phyloP scores from a whole-genome alignment of 176 grass and related monocot species.

The Raddia guianensis region DNA sequence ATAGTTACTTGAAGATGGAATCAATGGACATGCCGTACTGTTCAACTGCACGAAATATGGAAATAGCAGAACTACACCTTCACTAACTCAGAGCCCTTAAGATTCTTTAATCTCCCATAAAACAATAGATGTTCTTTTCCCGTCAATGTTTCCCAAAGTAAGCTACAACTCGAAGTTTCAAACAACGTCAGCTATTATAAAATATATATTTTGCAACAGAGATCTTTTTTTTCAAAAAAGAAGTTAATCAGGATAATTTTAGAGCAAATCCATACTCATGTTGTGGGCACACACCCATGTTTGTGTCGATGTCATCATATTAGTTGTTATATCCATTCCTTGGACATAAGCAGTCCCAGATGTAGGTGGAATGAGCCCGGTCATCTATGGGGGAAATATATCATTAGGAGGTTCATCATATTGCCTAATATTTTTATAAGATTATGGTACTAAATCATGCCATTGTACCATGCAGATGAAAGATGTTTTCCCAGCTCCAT shows the following conservation, averaged over 20 bases:
- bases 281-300: constrained; percentile 92
- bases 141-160: constrained; percentile 96
- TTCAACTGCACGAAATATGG: too few species aligned
- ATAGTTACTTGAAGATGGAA: too few species aligned
- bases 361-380: constrained; percentile 70
- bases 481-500: constrained; percentile 80
- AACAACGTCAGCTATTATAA: constrained; percentile 27
- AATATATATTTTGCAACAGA: not conserved
- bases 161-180: constrained; percentile 72
- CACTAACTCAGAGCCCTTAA: constrained; percentile 54
- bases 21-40: too few species aligned
- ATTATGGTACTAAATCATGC: constrained; percentile 11
- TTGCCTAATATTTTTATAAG: not conserved
- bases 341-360: constrained; percentile 77
- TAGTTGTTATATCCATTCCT: constrained; percentile 77
- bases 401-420: not conserved
- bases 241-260: constrained; percentile 8
- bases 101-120: constrained; percentile 86
- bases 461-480: constrained; percentile 66
- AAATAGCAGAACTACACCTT: too few species aligned
- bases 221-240: too few species aligned
- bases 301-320: constrained; percentile 85
- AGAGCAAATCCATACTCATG: constrained; percentile 61
- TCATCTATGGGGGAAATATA: constrained; percentile 73
- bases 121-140: constrained; percentile 85